Conservation (phyloP, 208 protist species). For the Leishmania tarentolae region DNA sequence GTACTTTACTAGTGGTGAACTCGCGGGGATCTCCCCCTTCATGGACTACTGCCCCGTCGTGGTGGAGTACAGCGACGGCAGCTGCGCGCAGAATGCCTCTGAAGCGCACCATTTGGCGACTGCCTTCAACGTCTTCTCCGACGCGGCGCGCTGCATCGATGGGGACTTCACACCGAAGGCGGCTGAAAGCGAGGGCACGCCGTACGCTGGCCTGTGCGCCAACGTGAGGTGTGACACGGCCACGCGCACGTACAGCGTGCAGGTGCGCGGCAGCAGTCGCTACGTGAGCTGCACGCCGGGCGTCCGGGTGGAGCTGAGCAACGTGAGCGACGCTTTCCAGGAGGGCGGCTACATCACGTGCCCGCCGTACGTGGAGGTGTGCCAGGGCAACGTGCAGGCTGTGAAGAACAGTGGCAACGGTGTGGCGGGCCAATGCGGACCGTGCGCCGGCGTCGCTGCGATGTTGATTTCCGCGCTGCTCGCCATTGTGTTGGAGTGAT, state of each 20-base stretch:
- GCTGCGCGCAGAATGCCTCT: neutral
- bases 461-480: too few species aligned
- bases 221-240: constrained; percentile 4
- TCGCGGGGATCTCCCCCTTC: neutral
- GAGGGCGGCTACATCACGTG: neutral
- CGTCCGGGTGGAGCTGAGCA: neutral
- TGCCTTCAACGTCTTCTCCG: neutral
- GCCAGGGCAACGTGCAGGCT: neutral
- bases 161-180: neutral
- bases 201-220: constrained; percentile 4
- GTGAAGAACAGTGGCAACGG: neutral
- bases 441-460: too few species aligned
- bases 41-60: neutral
- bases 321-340: neutral
- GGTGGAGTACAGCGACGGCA: neutral
- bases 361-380: constrained; percentile 5
- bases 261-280: neutral
- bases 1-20: neutral
- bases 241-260: neutral
- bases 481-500: neutral
- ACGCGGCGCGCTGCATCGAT: constrained; percentile 1
- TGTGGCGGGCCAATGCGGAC: too few species aligned
- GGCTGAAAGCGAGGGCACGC: too few species aligned
- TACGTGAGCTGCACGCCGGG: neutral
- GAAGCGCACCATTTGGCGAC: too few species aligned